Evolutionary conservation across 1,284 basidiomycete species (phyloP).

Genomic region (Leccinum cinnamomeum): DNA sequence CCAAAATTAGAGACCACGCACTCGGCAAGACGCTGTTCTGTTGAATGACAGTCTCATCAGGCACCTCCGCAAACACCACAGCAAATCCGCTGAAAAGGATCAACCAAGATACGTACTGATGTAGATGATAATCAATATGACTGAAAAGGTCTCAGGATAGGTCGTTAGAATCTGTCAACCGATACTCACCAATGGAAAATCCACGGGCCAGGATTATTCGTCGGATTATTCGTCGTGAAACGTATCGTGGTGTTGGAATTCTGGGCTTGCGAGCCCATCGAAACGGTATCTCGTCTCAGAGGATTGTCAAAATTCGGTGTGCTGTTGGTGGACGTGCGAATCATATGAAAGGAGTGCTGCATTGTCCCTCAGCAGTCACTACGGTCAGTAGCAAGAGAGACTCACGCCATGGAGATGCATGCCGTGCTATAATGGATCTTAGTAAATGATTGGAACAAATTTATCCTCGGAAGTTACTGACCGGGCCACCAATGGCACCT

Average conservation of each 20-base stretch:
- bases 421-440: slow-evolving; percentile 27
- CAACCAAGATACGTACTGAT: slow-evolving; percentile 16
- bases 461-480: slow-evolving; percentile 24
- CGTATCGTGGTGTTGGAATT: slow-evolving; percentile 34
- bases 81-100: not conserved
- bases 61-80: slow-evolving; percentile 26
- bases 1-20: slow-evolving; percentile 11
- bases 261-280: slow-evolving; percentile 31
- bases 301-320: slow-evolving; percentile 35
- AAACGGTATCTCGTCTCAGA: slow-evolving; percentile 33
- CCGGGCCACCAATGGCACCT: slow-evolving; percentile 37
- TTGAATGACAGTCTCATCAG: slow-evolving; percentile 18
- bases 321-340: slow-evolving; percentile 27
- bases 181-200: slow-evolving; percentile 34
- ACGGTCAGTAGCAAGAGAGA: not conserved
- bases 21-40: slow-evolving; percentile 23
- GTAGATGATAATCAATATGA: slow-evolving; percentile 35
- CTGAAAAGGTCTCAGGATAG: slow-evolving; percentile 14
- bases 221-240: slow-evolving; percentile 29
- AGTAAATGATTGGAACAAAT: slow-evolving; percentile 1
- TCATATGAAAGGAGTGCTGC: slow-evolving; percentile 43
- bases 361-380: slow-evolving; percentile 2
- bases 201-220: slow-evolving; percentile 32
- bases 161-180: not conserved
- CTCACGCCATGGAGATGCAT: slow-evolving; percentile 39